Percentiles rank a stretch among this genome's conserved stretches.
Conservation (phyloP, 2,329 filamentous ascomycete species). For the Cladorrhinum sp. region DNA sequence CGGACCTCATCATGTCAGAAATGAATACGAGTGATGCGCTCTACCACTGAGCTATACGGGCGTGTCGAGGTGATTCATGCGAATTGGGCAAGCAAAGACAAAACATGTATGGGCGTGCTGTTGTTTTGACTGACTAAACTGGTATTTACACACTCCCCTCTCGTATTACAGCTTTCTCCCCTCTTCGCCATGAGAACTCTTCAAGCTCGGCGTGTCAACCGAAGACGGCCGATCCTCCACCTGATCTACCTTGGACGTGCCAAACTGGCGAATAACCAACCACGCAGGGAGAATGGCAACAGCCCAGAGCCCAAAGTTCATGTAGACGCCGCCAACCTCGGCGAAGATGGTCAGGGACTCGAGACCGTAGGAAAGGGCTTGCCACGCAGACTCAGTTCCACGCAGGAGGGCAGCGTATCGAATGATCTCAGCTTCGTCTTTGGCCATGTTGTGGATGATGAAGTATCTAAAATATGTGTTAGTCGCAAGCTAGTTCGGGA, state of each 20-base stretch:
- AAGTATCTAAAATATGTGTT: slow-evolving; percentile 53
- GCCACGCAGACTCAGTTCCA: slow-evolving; percentile 69
- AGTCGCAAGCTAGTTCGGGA: neutral
- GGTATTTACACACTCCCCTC: no score
- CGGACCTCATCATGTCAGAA: slow-evolving; percentile 14
- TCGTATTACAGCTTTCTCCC: neutral
- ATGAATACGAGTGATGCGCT: slow-evolving; percentile 17
- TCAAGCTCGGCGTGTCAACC: slow-evolving; percentile 2
- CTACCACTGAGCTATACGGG: slow-evolving; percentile 19
- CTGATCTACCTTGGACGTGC: slow-evolving; percentile 27
- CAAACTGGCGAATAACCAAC: slow-evolving; percentile 60
- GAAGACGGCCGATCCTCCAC: neutral
- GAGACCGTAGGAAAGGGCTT: slow-evolving; percentile 69
- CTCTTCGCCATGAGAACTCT: neutral
- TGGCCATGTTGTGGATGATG: slow-evolving; percentile 63
- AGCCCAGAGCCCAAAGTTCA: slow-evolving; percentile 69
- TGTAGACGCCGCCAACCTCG: slow-evolving; percentile 62
- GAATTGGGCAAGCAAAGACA: no score
- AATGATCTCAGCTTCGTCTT: slow-evolving; percentile 60
- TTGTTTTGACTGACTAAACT: no score
- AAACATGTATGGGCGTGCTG: no score
- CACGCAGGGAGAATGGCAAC: slow-evolving; percentile 63
- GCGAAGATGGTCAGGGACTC: slow-evolving; percentile 61
- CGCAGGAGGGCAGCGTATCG: slow-evolving; percentile 65
- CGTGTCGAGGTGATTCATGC: neutral